phyloP scores from a whole-genome alignment of 2,329 filamentous ascomycete genomes.

The Periconia digitata region DNA sequence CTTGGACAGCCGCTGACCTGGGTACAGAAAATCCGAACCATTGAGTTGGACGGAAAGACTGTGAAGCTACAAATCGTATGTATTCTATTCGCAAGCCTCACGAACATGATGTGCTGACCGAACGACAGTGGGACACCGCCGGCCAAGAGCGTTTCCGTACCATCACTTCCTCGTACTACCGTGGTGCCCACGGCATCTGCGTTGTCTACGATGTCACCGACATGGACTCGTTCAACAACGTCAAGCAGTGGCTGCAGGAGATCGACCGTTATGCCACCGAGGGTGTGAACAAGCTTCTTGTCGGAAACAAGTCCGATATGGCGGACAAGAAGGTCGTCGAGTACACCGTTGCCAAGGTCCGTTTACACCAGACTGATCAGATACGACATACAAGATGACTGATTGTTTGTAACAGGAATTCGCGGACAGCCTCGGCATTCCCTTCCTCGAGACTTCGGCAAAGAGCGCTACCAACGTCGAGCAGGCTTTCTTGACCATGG shows the following conservation, averaged over 20 bases:
- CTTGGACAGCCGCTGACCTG: conserved; percentile 24
- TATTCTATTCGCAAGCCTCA: not conserved
- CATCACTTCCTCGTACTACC: conserved; percentile 99
- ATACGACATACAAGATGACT: conserved; percentile 8
- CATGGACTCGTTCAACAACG: conserved; percentile 99
- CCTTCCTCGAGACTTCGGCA: conserved; percentile 98
- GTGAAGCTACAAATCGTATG: conserved; percentile 93
- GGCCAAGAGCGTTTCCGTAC: conserved; percentile 99
- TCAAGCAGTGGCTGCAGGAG: conserved; percentile 99
- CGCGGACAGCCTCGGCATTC: conserved; percentile 96
- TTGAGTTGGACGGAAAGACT: conserved; percentile 99
- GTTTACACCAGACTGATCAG: conserved; percentile 22
- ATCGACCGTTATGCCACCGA: conserved; percentile 99
- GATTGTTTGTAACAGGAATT: conserved; percentile 70
- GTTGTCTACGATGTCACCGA: conserved; percentile 99
- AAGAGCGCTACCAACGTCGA: conserved; percentile 99
- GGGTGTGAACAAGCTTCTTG: conserved; percentile 98
- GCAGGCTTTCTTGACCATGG: conserved; percentile 99
- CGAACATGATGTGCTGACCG: conserved; percentile 22
- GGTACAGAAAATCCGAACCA: conserved; percentile 95
- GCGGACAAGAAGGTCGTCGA: conserved; percentile 99
- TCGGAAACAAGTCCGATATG: conserved; percentile 99
- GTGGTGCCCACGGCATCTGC: conserved; percentile 97
- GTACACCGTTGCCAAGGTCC: conserved; percentile 98
- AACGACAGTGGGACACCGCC: conserved; percentile 89